Conservation (phyloP, 176 grass and related monocot species). For the Calamus simplicifolius region DNA sequence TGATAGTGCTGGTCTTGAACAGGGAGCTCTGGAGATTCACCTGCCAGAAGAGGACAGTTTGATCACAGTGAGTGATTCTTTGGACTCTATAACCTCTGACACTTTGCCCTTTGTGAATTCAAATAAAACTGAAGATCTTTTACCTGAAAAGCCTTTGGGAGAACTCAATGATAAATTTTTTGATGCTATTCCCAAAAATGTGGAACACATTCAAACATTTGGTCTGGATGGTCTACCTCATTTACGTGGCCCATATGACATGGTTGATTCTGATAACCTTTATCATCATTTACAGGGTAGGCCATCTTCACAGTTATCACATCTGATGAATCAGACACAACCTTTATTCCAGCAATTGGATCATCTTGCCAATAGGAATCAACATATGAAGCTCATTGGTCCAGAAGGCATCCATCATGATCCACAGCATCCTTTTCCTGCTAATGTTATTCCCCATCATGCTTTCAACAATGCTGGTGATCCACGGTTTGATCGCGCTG, state of each 20-base stretch:
- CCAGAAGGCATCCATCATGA: slow-evolving; percentile 45
- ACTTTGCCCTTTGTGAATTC: slow-evolving; percentile 36
- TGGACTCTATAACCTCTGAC: slow-evolving; percentile 35
- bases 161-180: slow-evolving; percentile 50
- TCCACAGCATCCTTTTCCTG: slow-evolving; percentile 39
- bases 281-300: slow-evolving; percentile 65
- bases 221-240: slow-evolving; percentile 34
- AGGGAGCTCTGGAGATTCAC: slow-evolving; percentile 45
- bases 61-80: slow-evolving; percentile 48
- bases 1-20: slow-evolving; percentile 37
- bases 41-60: slow-evolving; percentile 89
- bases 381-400: slow-evolving; percentile 35
- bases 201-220: slow-evolving; percentile 35
- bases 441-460: slow-evolving; percentile 49
- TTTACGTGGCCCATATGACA: slow-evolving; percentile 24
- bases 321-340: slow-evolving; percentile 17
- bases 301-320: slow-evolving; percentile 35
- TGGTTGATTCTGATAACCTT: slow-evolving; percentile 37
- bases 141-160: slow-evolving; percentile 29
- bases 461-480: slow-evolving; percentile 29
- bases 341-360: background rate
- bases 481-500: slow-evolving; percentile 47
- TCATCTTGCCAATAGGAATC: slow-evolving; percentile 40
- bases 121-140: slow-evolving; percentile 36
- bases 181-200: slow-evolving; percentile 39